A percentile compares a stretch with the other conserved stretches of the same genome.
Conservation (phyloP, 1,284 basidiomycete genomes). For the Heterobasidion occidentale region DNA sequence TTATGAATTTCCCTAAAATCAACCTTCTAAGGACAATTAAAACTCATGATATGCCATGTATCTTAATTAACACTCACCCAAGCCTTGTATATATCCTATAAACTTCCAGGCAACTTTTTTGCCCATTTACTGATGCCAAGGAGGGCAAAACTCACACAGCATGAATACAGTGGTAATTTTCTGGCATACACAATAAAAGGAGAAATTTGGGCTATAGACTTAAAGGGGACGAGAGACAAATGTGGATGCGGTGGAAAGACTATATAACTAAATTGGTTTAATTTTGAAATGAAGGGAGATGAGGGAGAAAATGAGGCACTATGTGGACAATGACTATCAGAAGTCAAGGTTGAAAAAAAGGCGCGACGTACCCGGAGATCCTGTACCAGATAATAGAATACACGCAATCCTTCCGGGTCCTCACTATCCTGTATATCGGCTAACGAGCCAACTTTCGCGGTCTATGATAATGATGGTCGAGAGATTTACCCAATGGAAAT, state of each 20-base stretch:
- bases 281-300: conserved; percentile 99
- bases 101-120: too few relatives aligned
- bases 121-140: too few relatives aligned
- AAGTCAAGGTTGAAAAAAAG: conserved; percentile 1
- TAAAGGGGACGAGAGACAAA: background rate
- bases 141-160: background rate
- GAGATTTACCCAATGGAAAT: background rate
- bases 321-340: conserved; percentile 4
- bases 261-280: conserved; percentile 78
- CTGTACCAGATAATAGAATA: conserved; percentile 98
- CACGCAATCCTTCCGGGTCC: conserved; percentile 95
- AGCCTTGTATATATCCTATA: too few relatives aligned
- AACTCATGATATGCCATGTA: too few relatives aligned
- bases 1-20: too few relatives aligned
- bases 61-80: too few relatives aligned
- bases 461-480: conserved; percentile 39
- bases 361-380: conserved; percentile 75
- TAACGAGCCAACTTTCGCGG: conserved; percentile 94
- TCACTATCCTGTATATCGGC: conserved; percentile 97
- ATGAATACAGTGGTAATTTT: background rate
- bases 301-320: conserved; percentile 97
- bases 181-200: background rate
- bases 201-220: background rate
- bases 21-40: too few relatives aligned
- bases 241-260: background rate